These are phyloP conservation scores for Phytopythium kandeliae DNA, from an alignment of 352 stramenopile species.

Conservation along the genomic window DNA sequence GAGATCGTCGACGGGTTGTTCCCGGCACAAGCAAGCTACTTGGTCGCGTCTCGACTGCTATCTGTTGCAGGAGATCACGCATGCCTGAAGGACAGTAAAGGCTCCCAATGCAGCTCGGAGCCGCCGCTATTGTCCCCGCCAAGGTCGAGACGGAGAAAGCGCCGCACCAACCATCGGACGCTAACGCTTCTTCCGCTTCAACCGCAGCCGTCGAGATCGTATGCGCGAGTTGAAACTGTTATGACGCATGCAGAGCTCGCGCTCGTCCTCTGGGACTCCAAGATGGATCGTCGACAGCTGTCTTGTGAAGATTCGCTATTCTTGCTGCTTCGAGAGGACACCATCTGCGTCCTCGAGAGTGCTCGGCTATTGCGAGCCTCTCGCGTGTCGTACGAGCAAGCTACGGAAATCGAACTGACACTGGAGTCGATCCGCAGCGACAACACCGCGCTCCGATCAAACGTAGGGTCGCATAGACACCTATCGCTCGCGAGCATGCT, in stretches of 20 bases:
- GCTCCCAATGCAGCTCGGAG: background rate
- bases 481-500: conserved; percentile 3
- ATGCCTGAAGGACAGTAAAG: background rate
- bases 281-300: conserved; percentile 32
- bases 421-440: conserved; percentile 20
- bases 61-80: background rate
- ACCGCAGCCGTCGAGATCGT: background rate
- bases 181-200: background rate
- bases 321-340: conserved; percentile 32
- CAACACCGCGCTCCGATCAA: too few relatives aligned
- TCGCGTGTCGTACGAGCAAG: conserved; percentile 31
- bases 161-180: background rate
- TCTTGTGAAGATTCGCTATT: conserved; percentile 36
- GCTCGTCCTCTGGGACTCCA: conserved; percentile 53
- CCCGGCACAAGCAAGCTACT: conserved; percentile 1
- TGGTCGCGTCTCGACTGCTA: background rate
- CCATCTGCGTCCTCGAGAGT: conserved; percentile 34
- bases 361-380: conserved; percentile 28
- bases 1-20: conserved; percentile 1
- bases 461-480: background rate
- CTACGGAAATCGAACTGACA: conserved; percentile 52
- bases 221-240: background rate
- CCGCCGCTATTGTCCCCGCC: background rate
- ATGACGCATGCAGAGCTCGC: conserved; percentile 8
- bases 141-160: background rate